These are phyloP conservation scores for Thalassiosira exigua DNA, from an alignment of 352 stramenopile genomes.

Conservation along the genomic window DNA sequence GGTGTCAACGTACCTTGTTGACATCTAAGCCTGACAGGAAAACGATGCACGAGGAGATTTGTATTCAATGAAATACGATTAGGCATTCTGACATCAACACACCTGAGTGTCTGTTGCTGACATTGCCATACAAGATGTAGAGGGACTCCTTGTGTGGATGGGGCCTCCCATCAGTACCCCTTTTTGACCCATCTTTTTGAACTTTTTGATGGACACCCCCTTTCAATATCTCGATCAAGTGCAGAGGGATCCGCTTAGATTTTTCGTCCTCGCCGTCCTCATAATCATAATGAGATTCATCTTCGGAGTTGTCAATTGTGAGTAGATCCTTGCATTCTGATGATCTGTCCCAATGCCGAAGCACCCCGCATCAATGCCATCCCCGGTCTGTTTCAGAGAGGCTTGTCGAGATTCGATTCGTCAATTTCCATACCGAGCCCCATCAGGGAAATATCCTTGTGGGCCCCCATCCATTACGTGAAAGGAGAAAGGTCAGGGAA, in stretches of 20 bases:
- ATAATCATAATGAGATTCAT: too few relatives aligned
- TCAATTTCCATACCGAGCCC: conserved; percentile 61
- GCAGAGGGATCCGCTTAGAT: too few relatives aligned
- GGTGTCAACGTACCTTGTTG: conserved; percentile 80
- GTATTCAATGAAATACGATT: too few relatives aligned
- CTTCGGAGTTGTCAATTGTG: conserved; percentile 10
- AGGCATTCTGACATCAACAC: too few relatives aligned
- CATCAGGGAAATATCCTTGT: conserved; percentile 70
- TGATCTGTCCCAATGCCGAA: conserved; percentile 57
- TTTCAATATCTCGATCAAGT: too few relatives aligned
- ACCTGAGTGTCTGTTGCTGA: conserved; percentile 54
- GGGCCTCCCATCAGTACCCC: conserved; percentile 23
- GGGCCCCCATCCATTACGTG: conserved; percentile 13
- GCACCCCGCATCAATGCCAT: conserved; percentile 37
- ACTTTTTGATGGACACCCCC: conserved; percentile 34
- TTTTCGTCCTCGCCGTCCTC: too few relatives aligned
- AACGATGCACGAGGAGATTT: too few relatives aligned
- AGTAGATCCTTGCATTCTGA: conserved; percentile 23
- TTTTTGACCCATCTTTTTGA: conserved; percentile 18
- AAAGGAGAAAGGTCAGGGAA: conserved; percentile 4
- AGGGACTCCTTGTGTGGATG: conserved; percentile 70
- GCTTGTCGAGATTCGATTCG: conserved; percentile 40
- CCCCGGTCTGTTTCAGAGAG: conserved; percentile 54
- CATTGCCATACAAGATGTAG: conserved; percentile 74
- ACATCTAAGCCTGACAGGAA: conserved; percentile 81